Base-by-base conservation (phyloP, 345 rosid genomes). In the Trapa bicornis region DNA sequence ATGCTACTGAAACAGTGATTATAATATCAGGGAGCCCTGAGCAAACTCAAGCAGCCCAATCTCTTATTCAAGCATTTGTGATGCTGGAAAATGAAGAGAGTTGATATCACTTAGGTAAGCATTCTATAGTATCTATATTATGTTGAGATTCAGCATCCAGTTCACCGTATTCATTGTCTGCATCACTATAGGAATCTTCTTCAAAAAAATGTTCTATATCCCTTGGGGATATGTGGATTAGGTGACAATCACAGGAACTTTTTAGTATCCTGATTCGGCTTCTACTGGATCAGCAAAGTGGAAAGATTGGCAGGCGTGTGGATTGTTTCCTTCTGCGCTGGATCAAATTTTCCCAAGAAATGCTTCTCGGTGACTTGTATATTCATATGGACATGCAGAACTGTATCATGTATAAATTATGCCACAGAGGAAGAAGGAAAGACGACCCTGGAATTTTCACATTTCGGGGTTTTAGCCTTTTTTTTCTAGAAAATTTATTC, bases 21-120 rank as follows among this genome's bases (percentile, higher is more conserved):
- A 73, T 80, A 58, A 86, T 89, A 80, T 85, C 92, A 13, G 92
- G 96, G 67, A 85, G 89, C 47, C 96, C 96, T 7, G 96, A 89
- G 67, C 89, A 89, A 77, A 85, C 88, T 0, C 85, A 89, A 66
- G 96, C 96, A 4, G 96, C 92, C 2, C 96, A 89, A 75, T 78
- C 86, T 78, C 89, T 89, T 63, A 85, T 89, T 77, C 96, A 86
- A 74, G 90, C 96, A 48, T 89, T 88, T 71, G 96, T 89, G 5
- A 76, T 85, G 82, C 81, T 85, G 64, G 96, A 89, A 72, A 77
- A 77, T 22, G 83, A 86, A 70, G 65, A 83, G 36, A 42, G 71
- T 68, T 80, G 79, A 80, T 58, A 67, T 67, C 13, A 38, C 13
- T 32, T 36, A 69, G 78, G 72, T 62, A 68, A 11, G 17, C 16